Percentiles rank a stretch among this genome's conserved stretches.
These are phyloP conservation scores for Crithidia thermophila DNA, from an alignment of 208 protist species.

Conservation along the genomic window DNA sequence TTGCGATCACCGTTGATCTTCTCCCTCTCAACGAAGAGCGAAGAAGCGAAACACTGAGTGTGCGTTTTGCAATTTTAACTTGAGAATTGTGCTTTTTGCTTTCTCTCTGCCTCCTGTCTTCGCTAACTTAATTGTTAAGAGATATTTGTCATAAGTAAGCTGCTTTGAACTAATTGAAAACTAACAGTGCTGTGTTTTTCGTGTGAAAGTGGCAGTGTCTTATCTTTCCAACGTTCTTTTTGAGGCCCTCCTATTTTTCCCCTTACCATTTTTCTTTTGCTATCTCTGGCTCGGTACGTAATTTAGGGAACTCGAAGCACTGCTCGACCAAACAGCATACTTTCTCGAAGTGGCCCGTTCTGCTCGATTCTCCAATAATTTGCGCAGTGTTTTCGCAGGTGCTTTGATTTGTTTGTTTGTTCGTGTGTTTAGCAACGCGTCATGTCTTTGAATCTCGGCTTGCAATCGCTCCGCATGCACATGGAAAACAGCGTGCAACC, in stretches of 20 bases:
- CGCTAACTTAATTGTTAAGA: too few relatives aligned
- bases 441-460: not conserved
- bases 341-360: not conserved
- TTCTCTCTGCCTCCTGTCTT: too few relatives aligned
- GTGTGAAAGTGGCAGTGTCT: too few relatives aligned
- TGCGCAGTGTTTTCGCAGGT: not conserved
- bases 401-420: not conserved
- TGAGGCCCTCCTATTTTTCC: too few relatives aligned
- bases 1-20: not conserved
- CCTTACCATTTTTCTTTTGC: not conserved
- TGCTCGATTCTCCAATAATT: not conserved
- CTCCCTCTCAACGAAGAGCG: slow-evolving; percentile 2
- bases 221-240: too few relatives aligned
- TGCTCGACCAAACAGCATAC: not conserved
- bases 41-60: slow-evolving; percentile 9
- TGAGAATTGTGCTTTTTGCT: too few relatives aligned
- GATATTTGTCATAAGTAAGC: too few relatives aligned
- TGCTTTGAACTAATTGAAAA: too few relatives aligned
- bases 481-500: not conserved
- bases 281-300: not conserved
- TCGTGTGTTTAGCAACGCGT: not conserved
- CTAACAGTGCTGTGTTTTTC: too few relatives aligned
- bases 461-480: not conserved
- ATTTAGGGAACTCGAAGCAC: not conserved
- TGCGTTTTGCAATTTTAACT: too few relatives aligned